Evolutionary conservation across 2,329 filamentous ascomycete genomes (phyloP).

Genomic region (Fusarium hainanense): DNA sequence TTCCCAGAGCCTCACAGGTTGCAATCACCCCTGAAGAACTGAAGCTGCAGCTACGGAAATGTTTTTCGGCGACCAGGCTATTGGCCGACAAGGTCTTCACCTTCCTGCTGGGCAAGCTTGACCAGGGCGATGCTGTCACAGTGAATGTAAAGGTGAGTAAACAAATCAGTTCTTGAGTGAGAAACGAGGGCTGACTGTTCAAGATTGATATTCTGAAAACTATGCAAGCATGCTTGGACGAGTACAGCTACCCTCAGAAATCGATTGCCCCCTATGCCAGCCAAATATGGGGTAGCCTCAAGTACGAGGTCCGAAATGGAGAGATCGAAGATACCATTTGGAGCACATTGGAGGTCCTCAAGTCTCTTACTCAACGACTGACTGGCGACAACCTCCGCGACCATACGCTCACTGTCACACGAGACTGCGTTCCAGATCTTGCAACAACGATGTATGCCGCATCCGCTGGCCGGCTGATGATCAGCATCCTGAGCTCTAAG

Average conservation of each 20-base stretch:
- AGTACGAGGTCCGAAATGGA: conserved; percentile 71
- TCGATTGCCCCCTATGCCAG: conserved; percentile 61
- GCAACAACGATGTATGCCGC: conserved; percentile 64
- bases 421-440: conserved; percentile 65
- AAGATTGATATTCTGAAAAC: conserved; percentile 67
- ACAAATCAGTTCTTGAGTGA: rapidly evolving
- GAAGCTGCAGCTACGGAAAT: conserved; percentile 63
- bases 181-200: conserved; percentile 15
- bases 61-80: conserved; percentile 63
- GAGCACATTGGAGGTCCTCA: conserved; percentile 65
- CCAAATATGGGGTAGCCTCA: conserved; percentile 69
- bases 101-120: conserved; percentile 67
- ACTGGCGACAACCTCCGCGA: conserved; percentile 57
- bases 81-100: conserved; percentile 61
- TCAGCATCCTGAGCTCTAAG: conserved; percentile 62
- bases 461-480: conserved; percentile 63
- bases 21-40: conserved; percentile 67
- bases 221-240: conserved; percentile 63
- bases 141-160: conserved; percentile 65
- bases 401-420: conserved; percentile 61
- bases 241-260: conserved; percentile 59
- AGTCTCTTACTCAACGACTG: conserved; percentile 60
- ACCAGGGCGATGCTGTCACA: conserved; percentile 68
- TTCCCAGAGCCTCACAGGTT: conserved; percentile 62
- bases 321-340: conserved; percentile 68